Evolutionary conservation across 2,329 filamentous ascomycete species (phyloP), one percentile per base, ranked within the genome.

Genomic region (Blastomyces percursus): DNA sequence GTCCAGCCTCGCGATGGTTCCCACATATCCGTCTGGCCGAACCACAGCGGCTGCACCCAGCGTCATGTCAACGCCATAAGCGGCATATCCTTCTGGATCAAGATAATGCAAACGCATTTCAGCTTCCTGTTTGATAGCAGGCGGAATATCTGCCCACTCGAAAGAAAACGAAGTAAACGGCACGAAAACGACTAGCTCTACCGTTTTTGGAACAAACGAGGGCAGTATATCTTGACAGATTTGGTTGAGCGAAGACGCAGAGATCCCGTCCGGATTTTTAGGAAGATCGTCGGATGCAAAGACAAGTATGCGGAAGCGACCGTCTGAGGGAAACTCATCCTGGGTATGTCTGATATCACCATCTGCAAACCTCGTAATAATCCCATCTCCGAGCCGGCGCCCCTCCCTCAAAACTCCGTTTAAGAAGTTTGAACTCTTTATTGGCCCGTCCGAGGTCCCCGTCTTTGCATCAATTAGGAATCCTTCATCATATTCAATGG

Each of bases 1-100:
- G 12, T 63, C 62, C 64, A 74, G 64, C 9, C 62, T 68, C 0
- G 70, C 68, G 38, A 55, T 59, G 12, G 35, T 61, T 24, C 73
- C 73, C 56, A 75, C 64, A 64, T 73, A 74, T 7, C 73, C 74
- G 67, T 76, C 74, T 0, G 74, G 74, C 16, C 74, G 69, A 16
- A 76, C 66, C 12, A 74, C 68, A 16, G 71, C 68, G 42, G 74
- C 38, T 2, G 70, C 72, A 5, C 74, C 74, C 30, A 12, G 12
- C n/a, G 48, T 59, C 40, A 32, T 32, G 6, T 55, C 51, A 19
- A 55, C 51, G 46, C 57, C 57, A 35, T 59, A 59, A 1, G 42
- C 38, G 7, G 57, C 42, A 48, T 59, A 59, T 24, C 57, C 57
- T 27, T 59, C 40, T 24, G 40, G 27, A 14, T 48, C 57, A 48